Evolutionary conservation across 2,329 filamentous ascomycete genomes (phyloP).

Genomic region (Chaetothyriales sp.): DNA sequence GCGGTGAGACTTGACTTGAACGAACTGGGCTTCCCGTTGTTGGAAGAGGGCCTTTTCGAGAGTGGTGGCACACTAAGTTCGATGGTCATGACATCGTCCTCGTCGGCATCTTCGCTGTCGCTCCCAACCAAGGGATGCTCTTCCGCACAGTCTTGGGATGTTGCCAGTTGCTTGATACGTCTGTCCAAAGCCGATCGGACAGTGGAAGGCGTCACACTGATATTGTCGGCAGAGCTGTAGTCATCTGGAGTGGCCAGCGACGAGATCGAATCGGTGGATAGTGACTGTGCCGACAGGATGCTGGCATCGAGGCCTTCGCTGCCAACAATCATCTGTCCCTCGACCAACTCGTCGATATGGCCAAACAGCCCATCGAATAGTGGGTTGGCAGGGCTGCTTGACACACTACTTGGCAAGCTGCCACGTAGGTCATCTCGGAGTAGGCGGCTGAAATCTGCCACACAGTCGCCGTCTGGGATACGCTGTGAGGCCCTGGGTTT

Average conservation of each 20-base stretch:
- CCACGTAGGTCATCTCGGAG: slow-evolving; percentile 39
- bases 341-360: slow-evolving; percentile 34
- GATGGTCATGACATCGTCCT: slow-evolving; percentile 5
- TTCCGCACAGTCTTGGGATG: slow-evolving; percentile 40
- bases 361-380: slow-evolving; percentile 44
- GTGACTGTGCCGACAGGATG: slow-evolving; percentile 34
- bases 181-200: slow-evolving; percentile 27
- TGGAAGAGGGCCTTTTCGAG: slow-evolving; percentile 13
- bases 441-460: slow-evolving; percentile 42
- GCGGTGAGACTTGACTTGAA: slow-evolving; percentile 53
- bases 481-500: slow-evolving; percentile 28
- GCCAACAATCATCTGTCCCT: slow-evolving; percentile 26
- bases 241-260: slow-evolving; percentile 37
- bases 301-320: slow-evolving; percentile 34
- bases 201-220: slow-evolving; percentile 30
- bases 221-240: slow-evolving; percentile 30
- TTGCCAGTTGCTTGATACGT: slow-evolving; percentile 36
- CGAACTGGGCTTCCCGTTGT: slow-evolving; percentile 25
- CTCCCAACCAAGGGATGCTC: slow-evolving; percentile 44
- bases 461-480: slow-evolving; percentile 29
- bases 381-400: slow-evolving; percentile 30
- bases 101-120: slow-evolving; percentile 20
- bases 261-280: slow-evolving; percentile 46
- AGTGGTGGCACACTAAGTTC: slow-evolving; percentile 13
- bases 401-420: slow-evolving; percentile 33